Evolutionary conservation across 169 alveolate genomes (phyloP).

Genomic region (Plasmodium coatneyi): DNA sequence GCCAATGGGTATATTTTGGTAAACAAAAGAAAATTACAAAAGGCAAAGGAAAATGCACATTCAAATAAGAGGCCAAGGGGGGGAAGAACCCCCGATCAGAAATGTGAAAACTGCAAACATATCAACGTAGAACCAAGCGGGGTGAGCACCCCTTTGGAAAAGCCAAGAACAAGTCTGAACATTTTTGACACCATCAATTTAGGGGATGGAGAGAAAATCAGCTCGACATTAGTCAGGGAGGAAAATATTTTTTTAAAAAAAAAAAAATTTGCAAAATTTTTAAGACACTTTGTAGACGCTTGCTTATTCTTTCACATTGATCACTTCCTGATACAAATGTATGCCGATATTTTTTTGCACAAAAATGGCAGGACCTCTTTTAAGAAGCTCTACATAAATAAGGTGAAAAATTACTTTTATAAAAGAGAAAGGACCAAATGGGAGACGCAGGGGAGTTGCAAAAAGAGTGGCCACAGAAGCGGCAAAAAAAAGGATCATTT

Average conservation of each 20-base stretch:
- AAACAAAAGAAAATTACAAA: slow-evolving; percentile 5
- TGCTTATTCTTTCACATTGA: slow-evolving; percentile 64
- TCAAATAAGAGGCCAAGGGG: not conserved
- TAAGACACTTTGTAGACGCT: slow-evolving; percentile 54
- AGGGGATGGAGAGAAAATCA: slow-evolving; percentile 44
- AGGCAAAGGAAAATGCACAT: not conserved
- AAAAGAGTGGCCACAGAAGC: not conserved
- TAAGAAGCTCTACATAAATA: slow-evolving; percentile 30
- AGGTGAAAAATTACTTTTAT: slow-evolving; percentile 51
- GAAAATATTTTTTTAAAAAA: slow-evolving; percentile 23
- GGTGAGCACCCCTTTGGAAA: not conserved
- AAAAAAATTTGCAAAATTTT: slow-evolving; percentile 31
- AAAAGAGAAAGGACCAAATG: not conserved
- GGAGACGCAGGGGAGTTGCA: not conserved
- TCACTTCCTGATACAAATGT: slow-evolving; percentile 44
- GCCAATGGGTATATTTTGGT: slow-evolving; percentile 34
- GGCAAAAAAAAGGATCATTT: not conserved
- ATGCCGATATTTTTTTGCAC: slow-evolving; percentile 24
- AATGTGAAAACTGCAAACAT: not conserved
- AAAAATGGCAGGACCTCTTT: slow-evolving; percentile 9
- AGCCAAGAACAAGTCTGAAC: slow-evolving; percentile 32
- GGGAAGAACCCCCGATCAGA: not conserved
- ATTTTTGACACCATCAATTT: slow-evolving; percentile 65
- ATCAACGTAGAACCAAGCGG: not conserved
- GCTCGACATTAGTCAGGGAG: slow-evolving; percentile 42